Conservation (phyloP, 2,329 filamentous ascomycete genomes). For the Trichoderma oligosporum region DNA sequence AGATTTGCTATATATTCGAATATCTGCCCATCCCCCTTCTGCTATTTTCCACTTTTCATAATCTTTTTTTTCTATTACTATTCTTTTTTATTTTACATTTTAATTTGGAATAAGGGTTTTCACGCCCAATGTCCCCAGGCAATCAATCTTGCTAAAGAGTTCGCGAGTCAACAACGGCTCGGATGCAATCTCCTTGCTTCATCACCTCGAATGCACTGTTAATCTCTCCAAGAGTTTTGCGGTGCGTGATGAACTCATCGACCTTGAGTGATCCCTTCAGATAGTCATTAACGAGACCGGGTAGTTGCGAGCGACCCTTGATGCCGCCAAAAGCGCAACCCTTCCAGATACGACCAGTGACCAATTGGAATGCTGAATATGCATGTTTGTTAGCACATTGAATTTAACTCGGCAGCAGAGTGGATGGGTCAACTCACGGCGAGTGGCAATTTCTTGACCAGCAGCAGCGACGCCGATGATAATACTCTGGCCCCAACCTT, state of each 20-base stretch:
- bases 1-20: neutral
- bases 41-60: neutral
- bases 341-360: conserved; percentile 96
- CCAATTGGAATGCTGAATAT: conserved; percentile 84
- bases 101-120: neutral
- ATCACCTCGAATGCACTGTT: conserved; percentile 89
- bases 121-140: too few species aligned
- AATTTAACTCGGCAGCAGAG: neutral
- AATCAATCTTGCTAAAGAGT: conserved; percentile 27
- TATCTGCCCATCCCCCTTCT: neutral
- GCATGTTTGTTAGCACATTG: conserved; percentile 23
- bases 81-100: conserved; percentile 1
- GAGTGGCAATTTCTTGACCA: conserved; percentile 89
- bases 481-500: conserved; percentile 98
- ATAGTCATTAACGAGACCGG: conserved; percentile 84
- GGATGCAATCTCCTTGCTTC: conserved; percentile 96
- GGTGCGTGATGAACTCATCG: conserved; percentile 98
- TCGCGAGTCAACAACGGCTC: conserved; percentile 76
- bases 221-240: conserved; percentile 76
- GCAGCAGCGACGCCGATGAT: conserved; percentile 96
- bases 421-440: conserved; percentile 62
- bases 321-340: conserved; percentile 97
- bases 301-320: conserved; percentile 92
- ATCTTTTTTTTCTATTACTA: neutral
- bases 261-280: conserved; percentile 88